Conservation (phyloP, 2,329 filamentous ascomycete genomes). For the Dryadomyces quercus-mongolicae region DNA sequence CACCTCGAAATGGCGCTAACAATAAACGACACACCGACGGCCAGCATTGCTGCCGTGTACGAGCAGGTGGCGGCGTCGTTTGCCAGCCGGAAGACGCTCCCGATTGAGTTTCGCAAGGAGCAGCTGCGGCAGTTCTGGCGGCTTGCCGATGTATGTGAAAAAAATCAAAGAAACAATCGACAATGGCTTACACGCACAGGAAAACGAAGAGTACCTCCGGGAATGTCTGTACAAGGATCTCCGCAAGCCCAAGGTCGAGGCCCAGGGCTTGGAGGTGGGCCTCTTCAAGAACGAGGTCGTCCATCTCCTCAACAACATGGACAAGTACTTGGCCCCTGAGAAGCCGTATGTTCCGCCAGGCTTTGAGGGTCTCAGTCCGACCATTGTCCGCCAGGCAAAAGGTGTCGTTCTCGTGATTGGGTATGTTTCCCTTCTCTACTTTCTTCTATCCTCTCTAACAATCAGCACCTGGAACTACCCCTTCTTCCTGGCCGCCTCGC, state of each 20-base stretch:
- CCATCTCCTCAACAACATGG: slow-evolving; percentile 23
- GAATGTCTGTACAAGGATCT: slow-evolving; percentile 23
- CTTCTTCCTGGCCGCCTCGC: slow-evolving; percentile 23
- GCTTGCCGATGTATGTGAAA: slow-evolving; percentile 19
- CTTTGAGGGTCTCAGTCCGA: slow-evolving; percentile 15
- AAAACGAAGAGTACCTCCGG: slow-evolving; percentile 22
- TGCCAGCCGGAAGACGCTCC: slow-evolving; percentile 19
- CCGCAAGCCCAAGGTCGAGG: slow-evolving; percentile 21
- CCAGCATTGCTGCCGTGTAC: background rate
- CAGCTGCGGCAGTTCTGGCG: slow-evolving; percentile 29
- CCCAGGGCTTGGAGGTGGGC: slow-evolving; percentile 18
- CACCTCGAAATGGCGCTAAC: background rate
- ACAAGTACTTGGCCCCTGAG: slow-evolving; percentile 19
- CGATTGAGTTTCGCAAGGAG: slow-evolving; percentile 25
- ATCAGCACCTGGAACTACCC: slow-evolving; percentile 31
- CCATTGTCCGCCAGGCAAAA: slow-evolving; percentile 23
- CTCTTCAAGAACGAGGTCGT: slow-evolving; percentile 23
- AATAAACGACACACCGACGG: background rate
- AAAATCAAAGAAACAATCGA: background rate
- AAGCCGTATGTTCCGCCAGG: slow-evolving; percentile 22
- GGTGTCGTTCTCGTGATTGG: slow-evolving; percentile 31
- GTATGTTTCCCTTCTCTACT: background rate
- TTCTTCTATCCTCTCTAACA: background rate
- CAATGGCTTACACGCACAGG: slow-evolving; percentile 5
- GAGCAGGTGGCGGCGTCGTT: background rate